Percentiles rank a stretch among this genome's conserved stretches.
phyloP scores from a whole-genome alignment of 2,329 filamentous ascomycete species.

The Aspergillus ochraceus region DNA sequence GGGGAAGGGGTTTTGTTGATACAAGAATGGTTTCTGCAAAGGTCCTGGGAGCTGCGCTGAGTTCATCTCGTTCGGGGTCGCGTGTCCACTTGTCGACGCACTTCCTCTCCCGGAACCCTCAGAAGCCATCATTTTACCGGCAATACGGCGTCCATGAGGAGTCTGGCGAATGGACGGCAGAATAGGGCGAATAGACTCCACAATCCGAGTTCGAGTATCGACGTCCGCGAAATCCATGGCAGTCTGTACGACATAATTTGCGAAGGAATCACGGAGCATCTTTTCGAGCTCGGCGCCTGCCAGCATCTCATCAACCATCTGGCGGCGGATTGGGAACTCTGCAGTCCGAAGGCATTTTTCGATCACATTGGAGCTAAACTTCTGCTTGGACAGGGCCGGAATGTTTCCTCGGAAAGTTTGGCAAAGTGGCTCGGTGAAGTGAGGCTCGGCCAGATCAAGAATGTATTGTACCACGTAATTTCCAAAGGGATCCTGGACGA shows the following conservation, averaged over 20 bases:
- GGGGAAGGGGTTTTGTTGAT: slow-evolving; percentile 30
- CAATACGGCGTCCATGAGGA: slow-evolving; percentile 90
- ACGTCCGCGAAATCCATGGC: slow-evolving; percentile 82
- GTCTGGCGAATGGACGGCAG: slow-evolving; percentile 83
- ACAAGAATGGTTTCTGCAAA: slow-evolving; percentile 31
- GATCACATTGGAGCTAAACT: slow-evolving; percentile 98
- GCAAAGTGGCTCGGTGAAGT: slow-evolving; percentile 87
- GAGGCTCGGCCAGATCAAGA: slow-evolving; percentile 83
- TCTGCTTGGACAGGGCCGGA: slow-evolving; percentile 79
- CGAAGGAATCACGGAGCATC: slow-evolving; percentile 86
- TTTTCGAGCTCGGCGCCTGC: slow-evolving; percentile 75
- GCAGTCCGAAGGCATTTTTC: slow-evolving; percentile 93
- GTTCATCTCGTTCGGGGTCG: slow-evolving; percentile 41
- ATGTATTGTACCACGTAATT: slow-evolving; percentile 99
- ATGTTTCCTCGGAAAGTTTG: slow-evolving; percentile 74
- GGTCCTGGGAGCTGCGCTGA: slow-evolving; percentile 36
- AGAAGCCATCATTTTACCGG: slow-evolving; percentile 73
- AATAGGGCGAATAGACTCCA: slow-evolving; percentile 82
- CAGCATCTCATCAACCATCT: slow-evolving; percentile 82
- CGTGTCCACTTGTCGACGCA: slow-evolving; percentile 39
- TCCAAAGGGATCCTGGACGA: slow-evolving; percentile 95
- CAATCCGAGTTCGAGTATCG: slow-evolving; percentile 70
- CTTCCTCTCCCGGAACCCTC: slow-evolving; percentile 46
- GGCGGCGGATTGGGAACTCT: slow-evolving; percentile 69
- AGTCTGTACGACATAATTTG: slow-evolving; percentile 98